phyloP scores from a whole-genome alignment of 192 early-diverging fungal species.

The Coemansia sp. region DNA sequence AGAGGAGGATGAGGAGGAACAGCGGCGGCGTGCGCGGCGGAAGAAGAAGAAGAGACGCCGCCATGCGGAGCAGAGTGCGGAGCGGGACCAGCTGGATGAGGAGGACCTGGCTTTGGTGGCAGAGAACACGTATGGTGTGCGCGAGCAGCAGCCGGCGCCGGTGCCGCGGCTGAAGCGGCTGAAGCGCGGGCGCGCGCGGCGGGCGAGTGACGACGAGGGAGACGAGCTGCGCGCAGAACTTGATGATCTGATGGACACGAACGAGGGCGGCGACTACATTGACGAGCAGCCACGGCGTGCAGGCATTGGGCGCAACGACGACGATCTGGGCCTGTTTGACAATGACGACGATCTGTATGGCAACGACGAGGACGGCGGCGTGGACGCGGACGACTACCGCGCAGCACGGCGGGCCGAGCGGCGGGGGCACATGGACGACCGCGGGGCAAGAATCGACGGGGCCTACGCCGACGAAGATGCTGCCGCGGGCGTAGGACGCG shows the following conservation, averaged over 20 bases:
- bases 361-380: not conserved
- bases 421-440: slow-evolving; percentile 3
- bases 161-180: slow-evolving; percentile 67
- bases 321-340: slow-evolving; percentile 47
- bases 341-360: too few species aligned
- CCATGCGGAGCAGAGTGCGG: slow-evolving; percentile 4
- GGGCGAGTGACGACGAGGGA: slow-evolving; percentile 50
- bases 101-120: slow-evolving; percentile 92
- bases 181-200: slow-evolving; percentile 69
- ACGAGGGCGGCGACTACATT: slow-evolving; percentile 12
- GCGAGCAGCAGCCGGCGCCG: too few species aligned
- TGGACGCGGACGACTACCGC: slow-evolving; percentile 16
- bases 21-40: slow-evolving; percentile 48
- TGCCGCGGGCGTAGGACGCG: not conserved
- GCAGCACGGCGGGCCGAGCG: not conserved
- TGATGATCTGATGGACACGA: slow-evolving; percentile 29
- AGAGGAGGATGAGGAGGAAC: slow-evolving; percentile 56
- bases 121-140: slow-evolving; percentile 72
- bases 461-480: slow-evolving; percentile 5
- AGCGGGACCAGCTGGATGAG: slow-evolving; percentile 74
- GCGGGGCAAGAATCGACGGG: not conserved
- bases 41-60: slow-evolving; percentile 44
- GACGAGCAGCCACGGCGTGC: not conserved
- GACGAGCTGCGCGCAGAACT: slow-evolving; percentile 45
- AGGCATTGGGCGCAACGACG: slow-evolving; percentile 1